These are phyloP conservation scores for Venturia asperata DNA, from an alignment of 2,329 filamentous ascomycete genomes.

Conservation along the genomic window DNA sequence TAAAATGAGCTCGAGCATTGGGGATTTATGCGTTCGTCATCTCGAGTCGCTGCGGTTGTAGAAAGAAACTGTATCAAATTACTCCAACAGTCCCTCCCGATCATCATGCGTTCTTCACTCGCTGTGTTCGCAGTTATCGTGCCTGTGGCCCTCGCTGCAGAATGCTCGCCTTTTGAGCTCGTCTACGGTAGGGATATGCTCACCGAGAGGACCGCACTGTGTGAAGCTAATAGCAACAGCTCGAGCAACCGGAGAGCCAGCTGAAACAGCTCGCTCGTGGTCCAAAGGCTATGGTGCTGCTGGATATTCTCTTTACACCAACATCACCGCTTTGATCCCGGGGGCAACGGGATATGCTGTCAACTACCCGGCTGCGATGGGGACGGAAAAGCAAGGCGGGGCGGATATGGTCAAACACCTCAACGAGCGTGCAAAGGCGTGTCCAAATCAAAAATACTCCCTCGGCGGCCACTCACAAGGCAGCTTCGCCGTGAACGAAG, in stretches of 20 bases:
- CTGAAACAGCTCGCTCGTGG: not conserved
- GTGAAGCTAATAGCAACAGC: slow-evolving; percentile 5
- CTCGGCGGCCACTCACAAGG: slow-evolving; percentile 18
- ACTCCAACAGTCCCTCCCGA: not conserved
- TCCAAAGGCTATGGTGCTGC: slow-evolving; percentile 20
- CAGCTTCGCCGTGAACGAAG: slow-evolving; percentile 11
- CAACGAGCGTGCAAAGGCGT: slow-evolving; percentile 1
- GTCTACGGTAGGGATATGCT: too few relatives aligned
- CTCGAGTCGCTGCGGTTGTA: too few relatives aligned
- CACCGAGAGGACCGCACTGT: too few relatives aligned
- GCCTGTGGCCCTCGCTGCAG: slow-evolving; percentile 1
- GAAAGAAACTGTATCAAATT: not conserved
- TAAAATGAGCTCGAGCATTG: not conserved
- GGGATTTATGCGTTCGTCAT: too few relatives aligned
- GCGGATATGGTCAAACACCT: slow-evolving; percentile 14
- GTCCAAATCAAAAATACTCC: slow-evolving; percentile 15
- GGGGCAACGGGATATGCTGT: slow-evolving; percentile 28
- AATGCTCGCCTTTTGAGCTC: slow-evolving; percentile 16
- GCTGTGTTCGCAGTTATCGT: not conserved
- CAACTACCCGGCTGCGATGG: slow-evolving; percentile 17
- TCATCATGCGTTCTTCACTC: slow-evolving; percentile 15
- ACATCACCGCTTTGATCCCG: slow-evolving; percentile 31
- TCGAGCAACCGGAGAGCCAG: slow-evolving; percentile 18
- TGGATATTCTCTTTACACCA: slow-evolving; percentile 21
- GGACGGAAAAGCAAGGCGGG: slow-evolving; percentile 6